Evolutionary conservation across 148 eudicot species (phyloP).

Genomic region (Chenopodium formosanum): DNA sequence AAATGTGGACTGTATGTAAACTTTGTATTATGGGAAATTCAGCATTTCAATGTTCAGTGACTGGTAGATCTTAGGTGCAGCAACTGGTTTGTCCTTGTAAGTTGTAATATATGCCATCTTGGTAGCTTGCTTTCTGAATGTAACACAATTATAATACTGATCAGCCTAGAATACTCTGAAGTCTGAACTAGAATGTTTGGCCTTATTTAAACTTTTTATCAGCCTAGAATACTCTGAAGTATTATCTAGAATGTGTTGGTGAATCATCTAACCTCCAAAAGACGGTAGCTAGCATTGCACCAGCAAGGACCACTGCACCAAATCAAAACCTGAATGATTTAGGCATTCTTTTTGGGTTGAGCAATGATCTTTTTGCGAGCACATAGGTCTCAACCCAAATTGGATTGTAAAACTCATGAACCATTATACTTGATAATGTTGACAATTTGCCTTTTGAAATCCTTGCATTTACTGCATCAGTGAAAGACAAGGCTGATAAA

Average conservation of each 20-base stretch:
- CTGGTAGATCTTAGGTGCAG: constrained; percentile 11
- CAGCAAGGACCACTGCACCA: constrained; percentile 16
- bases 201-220: background rate
- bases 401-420: constrained; percentile 16
- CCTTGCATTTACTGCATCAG: constrained; percentile 17
- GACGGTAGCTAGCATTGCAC: constrained; percentile 21
- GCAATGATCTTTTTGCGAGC: constrained; percentile 13
- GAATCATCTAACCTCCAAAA: constrained; percentile 23
- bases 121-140: constrained; percentile 6
- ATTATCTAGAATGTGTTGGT: too few species aligned
- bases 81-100: constrained; percentile 25
- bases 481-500: background rate
- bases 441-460: constrained; percentile 13
- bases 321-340: constrained; percentile 21
- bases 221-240: too few species aligned
- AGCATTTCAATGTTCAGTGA: background rate
- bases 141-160: constrained; percentile 2
- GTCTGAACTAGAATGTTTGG: background rate
- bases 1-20: constrained; percentile 22
- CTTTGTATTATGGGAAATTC: background rate
- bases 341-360: constrained; percentile 26
- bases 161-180: background rate
- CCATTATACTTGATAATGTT: background rate
- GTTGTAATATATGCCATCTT: constrained; percentile 19
- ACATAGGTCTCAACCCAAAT: constrained; percentile 12